Percentiles rank a stretch among this genome's conserved stretches.
These are phyloP conservation scores for Fonsecaea pugnacius DNA, from an alignment of 2,329 filamentous ascomycete genomes.

Conservation along the genomic window DNA sequence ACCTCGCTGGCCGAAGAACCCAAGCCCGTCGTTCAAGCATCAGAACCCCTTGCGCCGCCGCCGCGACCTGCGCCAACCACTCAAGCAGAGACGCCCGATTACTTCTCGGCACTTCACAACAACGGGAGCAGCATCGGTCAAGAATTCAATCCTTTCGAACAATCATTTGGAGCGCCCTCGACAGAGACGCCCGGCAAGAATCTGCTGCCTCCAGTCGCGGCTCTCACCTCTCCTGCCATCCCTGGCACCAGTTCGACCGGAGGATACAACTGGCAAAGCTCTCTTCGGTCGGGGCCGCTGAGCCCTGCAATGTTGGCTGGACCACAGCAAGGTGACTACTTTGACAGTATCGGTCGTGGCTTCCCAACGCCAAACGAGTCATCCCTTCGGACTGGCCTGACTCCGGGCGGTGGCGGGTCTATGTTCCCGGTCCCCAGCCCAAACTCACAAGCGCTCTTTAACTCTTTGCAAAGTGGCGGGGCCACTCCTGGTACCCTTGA, in stretches of 20 bases:
- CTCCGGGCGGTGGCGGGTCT: conserved; percentile 90
- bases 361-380: conserved; percentile 98
- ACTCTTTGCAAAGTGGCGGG: conserved; percentile 75
- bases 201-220: conserved; percentile 84
- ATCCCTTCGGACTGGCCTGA: conserved; percentile 84
- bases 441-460: conserved; percentile 81
- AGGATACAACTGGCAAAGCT: conserved; percentile 74
- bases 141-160: conserved; percentile 96
- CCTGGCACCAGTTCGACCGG: conserved; percentile 74
- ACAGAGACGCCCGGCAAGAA: conserved; percentile 80
- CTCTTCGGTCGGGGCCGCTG: conserved; percentile 85
- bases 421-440: conserved; percentile 95
- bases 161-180: conserved; percentile 75
- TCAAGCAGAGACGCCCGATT: conserved; percentile 66
- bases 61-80: conserved; percentile 61
- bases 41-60: conserved; percentile 71
- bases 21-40: conserved; percentile 59
- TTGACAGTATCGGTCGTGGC: conserved; percentile 78
- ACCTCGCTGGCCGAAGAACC: conserved; percentile 43
- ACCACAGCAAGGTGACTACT: conserved; percentile 77
- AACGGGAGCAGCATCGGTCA: conserved; percentile 52
- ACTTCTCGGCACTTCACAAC: conserved; percentile 66
- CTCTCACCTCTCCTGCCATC: conserved; percentile 86
- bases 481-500: conserved; percentile 90
- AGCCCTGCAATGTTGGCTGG: conserved; percentile 98